Conservation (phyloP, 164 flowering plant genomes). For the Cinnamomum chago region DNA sequence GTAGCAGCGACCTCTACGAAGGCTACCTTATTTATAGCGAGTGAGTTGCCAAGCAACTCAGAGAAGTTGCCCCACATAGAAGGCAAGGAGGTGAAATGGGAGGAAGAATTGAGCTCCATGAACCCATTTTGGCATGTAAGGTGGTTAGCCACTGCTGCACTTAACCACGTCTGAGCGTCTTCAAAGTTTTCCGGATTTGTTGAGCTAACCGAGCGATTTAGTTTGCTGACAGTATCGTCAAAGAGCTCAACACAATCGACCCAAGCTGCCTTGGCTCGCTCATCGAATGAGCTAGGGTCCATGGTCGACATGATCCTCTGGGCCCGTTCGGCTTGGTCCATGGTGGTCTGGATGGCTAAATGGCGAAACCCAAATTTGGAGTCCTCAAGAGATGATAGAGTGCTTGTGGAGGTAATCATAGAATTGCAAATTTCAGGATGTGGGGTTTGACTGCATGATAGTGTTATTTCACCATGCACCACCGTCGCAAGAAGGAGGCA, state of each 20-base stretch:
- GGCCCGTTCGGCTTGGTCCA: slow-evolving; percentile 37
- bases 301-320: slow-evolving; percentile 31
- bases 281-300: slow-evolving; percentile 29
- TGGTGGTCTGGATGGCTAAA: slow-evolving; percentile 28
- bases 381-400: slow-evolving; percentile 9
- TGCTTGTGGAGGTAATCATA: slow-evolving; percentile 14
- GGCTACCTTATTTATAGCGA: slow-evolving; percentile 31
- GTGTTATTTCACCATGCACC: slow-evolving; percentile 13
- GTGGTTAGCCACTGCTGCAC: slow-evolving; percentile 53
- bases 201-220: slow-evolving; percentile 32
- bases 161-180: slow-evolving; percentile 50
- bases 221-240: slow-evolving; percentile 33
- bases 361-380: slow-evolving; percentile 27
- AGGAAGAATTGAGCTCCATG: slow-evolving; percentile 30
- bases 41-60: slow-evolving; percentile 51
- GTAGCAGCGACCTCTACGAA: background rate
- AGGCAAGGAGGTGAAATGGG: slow-evolving; percentile 25
- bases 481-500: slow-evolving; percentile 6
- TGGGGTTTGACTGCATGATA: slow-evolving; percentile 53
- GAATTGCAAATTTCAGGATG: slow-evolving; percentile 46
- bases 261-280: slow-evolving; percentile 40
- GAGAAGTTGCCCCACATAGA: slow-evolving; percentile 30
- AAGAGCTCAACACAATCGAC: slow-evolving; percentile 56
- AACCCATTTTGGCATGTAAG: slow-evolving; percentile 58
- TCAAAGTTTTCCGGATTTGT: slow-evolving; percentile 2